phyloP scores from a whole-genome alignment of 192 early-diverging fungal genomes.

The Backusella luteola region DNA sequence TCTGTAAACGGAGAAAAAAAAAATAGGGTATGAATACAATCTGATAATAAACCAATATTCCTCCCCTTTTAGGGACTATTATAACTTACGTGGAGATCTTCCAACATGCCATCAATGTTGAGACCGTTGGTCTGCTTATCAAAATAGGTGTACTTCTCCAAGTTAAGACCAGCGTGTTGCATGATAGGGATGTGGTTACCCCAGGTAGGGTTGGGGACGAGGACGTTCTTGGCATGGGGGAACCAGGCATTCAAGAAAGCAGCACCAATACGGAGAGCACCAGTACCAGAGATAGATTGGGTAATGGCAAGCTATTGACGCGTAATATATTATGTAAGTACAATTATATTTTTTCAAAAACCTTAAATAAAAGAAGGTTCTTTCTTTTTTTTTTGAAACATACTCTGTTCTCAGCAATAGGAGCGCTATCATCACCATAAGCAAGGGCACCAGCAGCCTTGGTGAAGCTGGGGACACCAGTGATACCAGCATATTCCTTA shows the following conservation, averaged over 20 bases:
- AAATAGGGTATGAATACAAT: background rate
- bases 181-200: conserved; percentile 97
- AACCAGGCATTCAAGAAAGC: conserved; percentile 82
- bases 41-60: background rate
- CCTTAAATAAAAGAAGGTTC: background rate
- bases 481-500: conserved; percentile 98
- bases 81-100: conserved; percentile 73
- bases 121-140: conserved; percentile 91
- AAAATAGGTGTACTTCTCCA: conserved; percentile 91
- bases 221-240: conserved; percentile 81
- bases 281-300: conserved; percentile 98
- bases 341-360: background rate
- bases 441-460: conserved; percentile 80
- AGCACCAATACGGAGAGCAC: conserved; percentile 92
- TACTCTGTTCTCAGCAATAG: conserved; percentile 65
- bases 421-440: conserved; percentile 73
- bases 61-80: background rate
- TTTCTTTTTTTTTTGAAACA: conserved; percentile 16
- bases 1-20: conserved; percentile 35
- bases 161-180: conserved; percentile 84
- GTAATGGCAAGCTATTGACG: conserved; percentile 67
- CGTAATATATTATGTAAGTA: conserved; percentile 2
- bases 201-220: conserved; percentile 94
- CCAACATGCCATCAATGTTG: conserved; percentile 89
- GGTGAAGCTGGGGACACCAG: conserved; percentile 84